Conservation (phyloP, 371 early-diverging fungal species). For the Sporodiniella umbellata region DNA sequence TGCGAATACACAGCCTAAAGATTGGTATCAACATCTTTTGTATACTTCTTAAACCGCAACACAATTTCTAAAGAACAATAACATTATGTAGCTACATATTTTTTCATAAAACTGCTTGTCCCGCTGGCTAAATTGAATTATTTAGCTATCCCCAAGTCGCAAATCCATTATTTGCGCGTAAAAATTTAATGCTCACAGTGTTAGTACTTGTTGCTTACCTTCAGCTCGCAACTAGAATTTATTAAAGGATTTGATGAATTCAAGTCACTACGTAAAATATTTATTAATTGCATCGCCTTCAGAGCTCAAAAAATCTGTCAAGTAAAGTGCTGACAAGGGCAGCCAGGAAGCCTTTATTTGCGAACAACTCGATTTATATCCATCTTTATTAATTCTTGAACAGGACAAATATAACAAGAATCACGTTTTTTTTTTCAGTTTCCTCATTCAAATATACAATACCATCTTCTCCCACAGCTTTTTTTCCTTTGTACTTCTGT, state of each 20-base stretch:
- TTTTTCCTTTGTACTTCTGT: constrained; percentile 74
- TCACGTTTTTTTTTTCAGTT: not conserved
- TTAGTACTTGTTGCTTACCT: constrained; percentile 56
- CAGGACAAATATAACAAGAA: constrained; percentile 45
- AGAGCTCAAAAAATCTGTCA: constrained; percentile 96
- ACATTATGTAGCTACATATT: constrained; percentile 98
- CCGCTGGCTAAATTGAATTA: constrained; percentile 87
- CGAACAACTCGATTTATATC: constrained; percentile 98
- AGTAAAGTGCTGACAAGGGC: constrained; percentile 97
- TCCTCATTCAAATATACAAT: no score
- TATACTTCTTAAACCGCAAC: constrained; percentile 92
- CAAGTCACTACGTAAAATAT: constrained; percentile 96
- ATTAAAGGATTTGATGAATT: constrained; percentile 96
- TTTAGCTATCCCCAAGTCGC: constrained; percentile 93
- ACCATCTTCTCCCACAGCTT: no score
- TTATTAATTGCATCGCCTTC: constrained; percentile 97
- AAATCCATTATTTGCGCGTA: constrained; percentile 70
- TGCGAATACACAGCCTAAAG: constrained; percentile 96
- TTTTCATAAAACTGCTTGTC: constrained; percentile 92
- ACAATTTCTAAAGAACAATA: constrained; percentile 99
- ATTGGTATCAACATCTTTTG: constrained; percentile 98
- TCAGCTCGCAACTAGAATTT: constrained; percentile 96
- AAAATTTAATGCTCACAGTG: no score
- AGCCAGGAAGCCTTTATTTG: constrained; percentile 96
- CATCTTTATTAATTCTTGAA: constrained; percentile 95